Evolutionary conservation across 306 rosid genomes (phyloP).

Genomic region (Bauhinia variegata): DNA sequence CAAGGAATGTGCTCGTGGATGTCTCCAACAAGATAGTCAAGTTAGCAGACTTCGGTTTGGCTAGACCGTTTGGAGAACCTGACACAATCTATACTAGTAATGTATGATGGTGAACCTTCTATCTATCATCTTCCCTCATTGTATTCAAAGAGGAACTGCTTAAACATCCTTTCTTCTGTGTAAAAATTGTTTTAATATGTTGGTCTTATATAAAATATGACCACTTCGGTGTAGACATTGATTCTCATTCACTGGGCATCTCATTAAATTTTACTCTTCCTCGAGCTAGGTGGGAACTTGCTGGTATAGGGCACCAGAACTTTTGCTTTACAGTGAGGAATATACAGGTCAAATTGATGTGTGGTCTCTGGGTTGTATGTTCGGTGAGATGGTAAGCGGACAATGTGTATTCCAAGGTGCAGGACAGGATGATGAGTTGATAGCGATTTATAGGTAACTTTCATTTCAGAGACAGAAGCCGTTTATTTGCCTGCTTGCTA

Average conservation of each 20-base stretch:
- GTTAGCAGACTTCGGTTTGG: constrained; percentile 1
- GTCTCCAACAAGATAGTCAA: background rate
- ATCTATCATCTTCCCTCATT: too few relatives aligned
- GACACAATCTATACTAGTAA: background rate
- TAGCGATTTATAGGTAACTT: constrained; percentile 14
- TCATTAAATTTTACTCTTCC: background rate
- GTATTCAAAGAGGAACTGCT: too few relatives aligned
- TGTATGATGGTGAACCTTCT: background rate
- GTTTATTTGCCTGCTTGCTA: background rate
- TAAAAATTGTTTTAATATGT: background rate
- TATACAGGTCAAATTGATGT: constrained; percentile 20
- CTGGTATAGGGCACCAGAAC: constrained; percentile 29
- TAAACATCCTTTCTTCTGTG: too few relatives aligned
- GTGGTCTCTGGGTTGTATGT: constrained; percentile 35
- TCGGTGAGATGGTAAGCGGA: constrained; percentile 21
- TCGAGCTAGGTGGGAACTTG: constrained; percentile 7
- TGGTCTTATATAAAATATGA: too few relatives aligned
- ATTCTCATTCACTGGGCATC: too few relatives aligned
- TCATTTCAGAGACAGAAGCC: too few relatives aligned
- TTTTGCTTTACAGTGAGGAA: constrained; percentile 21
- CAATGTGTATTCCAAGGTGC: background rate
- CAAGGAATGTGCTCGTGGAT: constrained; percentile 3
- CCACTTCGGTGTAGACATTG: too few relatives aligned
- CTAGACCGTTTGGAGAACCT: constrained; percentile 21
- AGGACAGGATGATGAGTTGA: background rate